Evolutionary conservation across 2,329 filamentous ascomycete genomes (phyloP).

Genomic region (Fusarium transvaalense): DNA sequence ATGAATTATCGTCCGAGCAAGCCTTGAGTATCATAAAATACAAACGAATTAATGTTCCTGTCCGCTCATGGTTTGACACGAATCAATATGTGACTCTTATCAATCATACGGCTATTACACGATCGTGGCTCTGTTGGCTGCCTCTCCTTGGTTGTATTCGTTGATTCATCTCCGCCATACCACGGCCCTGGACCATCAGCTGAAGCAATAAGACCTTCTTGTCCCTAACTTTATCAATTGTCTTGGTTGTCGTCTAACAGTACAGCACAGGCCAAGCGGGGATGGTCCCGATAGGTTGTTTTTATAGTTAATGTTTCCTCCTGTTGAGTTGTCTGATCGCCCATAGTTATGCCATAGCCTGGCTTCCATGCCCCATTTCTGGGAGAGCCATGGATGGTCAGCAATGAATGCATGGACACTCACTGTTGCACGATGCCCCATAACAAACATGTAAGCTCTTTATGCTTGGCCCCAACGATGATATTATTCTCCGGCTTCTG

Average conservation of each 20-base stretch:
- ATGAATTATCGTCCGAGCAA: constrained; percentile 42
- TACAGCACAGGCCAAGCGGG: constrained; percentile 38
- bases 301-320: constrained; percentile 28
- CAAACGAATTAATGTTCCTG: constrained; percentile 32
- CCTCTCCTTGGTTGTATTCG: constrained; percentile 16
- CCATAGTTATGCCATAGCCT: constrained; percentile 10
- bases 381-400: constrained; percentile 20
- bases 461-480: constrained; percentile 26
- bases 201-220: constrained; percentile 13
- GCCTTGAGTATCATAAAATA: constrained; percentile 23
- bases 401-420: constrained; percentile 23
- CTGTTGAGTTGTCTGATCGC: constrained; percentile 22
- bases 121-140: constrained; percentile 25
- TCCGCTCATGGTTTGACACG: constrained; percentile 24
- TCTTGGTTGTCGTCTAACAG: background rate
- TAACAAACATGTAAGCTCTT: constrained; percentile 33
- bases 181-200: constrained; percentile 30
- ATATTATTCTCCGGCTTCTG: constrained; percentile 27
- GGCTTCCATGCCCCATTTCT: constrained; percentile 7
- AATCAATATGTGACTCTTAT: constrained; percentile 21
- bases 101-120: constrained; percentile 21
- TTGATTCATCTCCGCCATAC: constrained; percentile 17
- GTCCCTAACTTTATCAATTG: constrained; percentile 21
- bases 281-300: constrained; percentile 44
- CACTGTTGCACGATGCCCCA: constrained; percentile 12